phyloP scores from a whole-genome alignment of 1,284 basidiomycete genomes.

The Puccinia hordei region DNA sequence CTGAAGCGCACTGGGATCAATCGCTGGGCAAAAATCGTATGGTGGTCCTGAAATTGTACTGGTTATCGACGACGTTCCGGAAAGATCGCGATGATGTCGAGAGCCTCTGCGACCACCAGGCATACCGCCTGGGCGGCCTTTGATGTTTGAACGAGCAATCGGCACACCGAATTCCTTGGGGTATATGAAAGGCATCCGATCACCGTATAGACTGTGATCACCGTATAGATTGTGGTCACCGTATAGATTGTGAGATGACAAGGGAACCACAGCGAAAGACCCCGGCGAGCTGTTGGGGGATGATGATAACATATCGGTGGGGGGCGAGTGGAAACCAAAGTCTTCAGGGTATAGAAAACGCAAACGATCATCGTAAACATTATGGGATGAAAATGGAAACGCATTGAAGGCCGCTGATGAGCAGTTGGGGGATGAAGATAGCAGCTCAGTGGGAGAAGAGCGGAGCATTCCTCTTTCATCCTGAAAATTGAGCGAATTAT shows the following conservation, averaged over 20 bases:
- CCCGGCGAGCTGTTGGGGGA: neutral
- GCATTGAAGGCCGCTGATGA: conserved; percentile 5
- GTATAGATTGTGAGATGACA: neutral
- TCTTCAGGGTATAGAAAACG: conserved; percentile 12
- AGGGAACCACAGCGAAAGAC: neutral
- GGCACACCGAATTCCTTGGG: conserved; percentile 32
- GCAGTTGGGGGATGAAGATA: conserved; percentile 5
- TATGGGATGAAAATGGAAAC: conserved; percentile 4
- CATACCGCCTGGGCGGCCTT: neutral
- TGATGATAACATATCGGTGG: conserved; percentile 64
- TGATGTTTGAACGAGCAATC: conserved; percentile 41
- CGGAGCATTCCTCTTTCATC: conserved; percentile 74
- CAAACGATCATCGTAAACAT: neutral
- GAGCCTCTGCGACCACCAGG: neutral
- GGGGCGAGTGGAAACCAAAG: conserved; percentile 69
- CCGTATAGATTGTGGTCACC: neutral
- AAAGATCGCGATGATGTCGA: conserved; percentile 44
- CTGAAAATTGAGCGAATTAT: conserved; percentile 15
- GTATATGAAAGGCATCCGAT: conserved; percentile 25
- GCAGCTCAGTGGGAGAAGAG: conserved; percentile 71
- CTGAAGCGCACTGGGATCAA: conserved; percentile 49
- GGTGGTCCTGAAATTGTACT: conserved; percentile 31
- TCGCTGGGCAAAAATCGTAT: conserved; percentile 23
- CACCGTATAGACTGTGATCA: neutral
- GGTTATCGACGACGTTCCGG: conserved; percentile 39